A percentile compares a stretch with the other conserved stretches of the same genome.
These are phyloP conservation scores for Entonaema liquescens DNA, from an alignment of 495 filamentous ascomycete species.

Conservation along the genomic window DNA sequence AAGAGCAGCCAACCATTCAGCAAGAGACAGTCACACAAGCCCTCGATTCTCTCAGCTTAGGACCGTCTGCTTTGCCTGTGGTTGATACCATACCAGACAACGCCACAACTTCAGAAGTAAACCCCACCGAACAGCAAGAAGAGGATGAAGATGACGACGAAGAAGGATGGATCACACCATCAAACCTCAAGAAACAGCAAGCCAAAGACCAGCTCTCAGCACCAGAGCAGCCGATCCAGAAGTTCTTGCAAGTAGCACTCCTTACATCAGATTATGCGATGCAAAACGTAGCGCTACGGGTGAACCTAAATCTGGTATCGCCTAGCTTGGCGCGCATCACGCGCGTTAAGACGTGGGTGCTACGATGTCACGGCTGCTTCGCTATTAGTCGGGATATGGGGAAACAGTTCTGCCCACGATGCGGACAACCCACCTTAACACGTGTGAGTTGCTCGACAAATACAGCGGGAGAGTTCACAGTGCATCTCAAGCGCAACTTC, in stretches of 20 bases:
- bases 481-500: slow-evolving; percentile 94
- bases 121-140: slow-evolving; percentile 51
- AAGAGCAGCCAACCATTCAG: slow-evolving; percentile 28
- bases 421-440: slow-evolving; percentile 86
- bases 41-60: slow-evolving; percentile 39
- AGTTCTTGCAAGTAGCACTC: slow-evolving; percentile 80
- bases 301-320: slow-evolving; percentile 92
- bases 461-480: slow-evolving; percentile 77
- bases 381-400: slow-evolving; percentile 80
- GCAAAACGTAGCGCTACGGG: slow-evolving; percentile 93
- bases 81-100: slow-evolving; percentile 24
- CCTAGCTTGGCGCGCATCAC: slow-evolving; percentile 77
- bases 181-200: slow-evolving; percentile 87
- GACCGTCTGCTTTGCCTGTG: slow-evolving; percentile 27
- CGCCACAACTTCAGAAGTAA: slow-evolving; percentile 12
- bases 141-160: slow-evolving; percentile 67
- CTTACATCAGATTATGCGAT: slow-evolving; percentile 96
- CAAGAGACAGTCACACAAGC: slow-evolving; percentile 40
- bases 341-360: slow-evolving; percentile 82
- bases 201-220: slow-evolving; percentile 60
- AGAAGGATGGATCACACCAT: slow-evolving; percentile 94
- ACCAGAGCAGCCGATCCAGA: slow-evolving; percentile 59
- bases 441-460: slow-evolving; percentile 87
- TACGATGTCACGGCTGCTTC: slow-evolving; percentile 96
- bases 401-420: slow-evolving; percentile 93